Evolutionary conservation across 805 yeast genomes (phyloP).

Genomic region (Suhomyces pyralidae): DNA sequence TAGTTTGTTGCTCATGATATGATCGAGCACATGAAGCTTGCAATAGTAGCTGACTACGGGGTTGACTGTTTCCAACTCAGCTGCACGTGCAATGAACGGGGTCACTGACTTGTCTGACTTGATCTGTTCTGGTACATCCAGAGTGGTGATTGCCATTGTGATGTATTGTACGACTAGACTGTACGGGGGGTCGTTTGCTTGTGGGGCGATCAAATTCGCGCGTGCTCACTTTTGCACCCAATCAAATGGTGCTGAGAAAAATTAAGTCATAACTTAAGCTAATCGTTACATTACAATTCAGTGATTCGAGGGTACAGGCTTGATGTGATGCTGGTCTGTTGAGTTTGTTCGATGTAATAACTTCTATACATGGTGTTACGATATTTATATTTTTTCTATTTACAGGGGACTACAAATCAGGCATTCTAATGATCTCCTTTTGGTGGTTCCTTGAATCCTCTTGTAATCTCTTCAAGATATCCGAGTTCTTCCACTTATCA

Average conservation of each 20-base stretch:
- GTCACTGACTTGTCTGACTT: slow-evolving; percentile 38
- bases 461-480: slow-evolving; percentile 63
- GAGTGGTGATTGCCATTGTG: slow-evolving; percentile 1
- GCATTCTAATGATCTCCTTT: slow-evolving; percentile 81
- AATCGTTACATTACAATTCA: neutral
- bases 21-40: slow-evolving; percentile 65
- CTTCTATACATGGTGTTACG: neutral
- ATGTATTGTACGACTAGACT: neutral
- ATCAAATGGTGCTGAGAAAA: neutral
- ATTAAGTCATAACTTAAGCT: no score
- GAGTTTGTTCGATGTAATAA: no score
- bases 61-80: slow-evolving; percentile 54
- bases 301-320: no score
- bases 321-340: no score
- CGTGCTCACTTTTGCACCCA: neutral
- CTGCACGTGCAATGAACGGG: slow-evolving; percentile 52
- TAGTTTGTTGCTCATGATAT: slow-evolving; percentile 56
- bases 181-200: neutral
- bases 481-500: slow-evolving; percentile 72
- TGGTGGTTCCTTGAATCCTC: slow-evolving; percentile 71
- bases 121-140: slow-evolving; percentile 23
- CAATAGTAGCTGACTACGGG: slow-evolving; percentile 76
- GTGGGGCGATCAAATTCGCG: neutral
- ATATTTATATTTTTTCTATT: neutral
- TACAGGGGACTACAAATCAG: slow-evolving; percentile 35